These are phyloP conservation scores for Tubosaeta sp. DNA, from an alignment of 768 basidiomycete genomes.

Conservation along the genomic window DNA sequence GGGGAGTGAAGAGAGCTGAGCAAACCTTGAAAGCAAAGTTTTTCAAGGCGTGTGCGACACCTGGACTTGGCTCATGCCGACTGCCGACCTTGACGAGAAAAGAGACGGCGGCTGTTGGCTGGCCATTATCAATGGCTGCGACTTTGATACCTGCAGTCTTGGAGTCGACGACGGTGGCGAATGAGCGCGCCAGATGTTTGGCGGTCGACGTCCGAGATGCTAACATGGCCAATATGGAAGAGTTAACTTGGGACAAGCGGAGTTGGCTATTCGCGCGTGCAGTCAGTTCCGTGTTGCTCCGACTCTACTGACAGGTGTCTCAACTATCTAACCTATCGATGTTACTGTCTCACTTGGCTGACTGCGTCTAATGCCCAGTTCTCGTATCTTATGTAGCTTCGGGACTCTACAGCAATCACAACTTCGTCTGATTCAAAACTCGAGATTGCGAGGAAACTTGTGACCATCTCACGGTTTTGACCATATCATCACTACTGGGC, in stretches of 20 bases:
- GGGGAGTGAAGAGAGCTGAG: neutral
- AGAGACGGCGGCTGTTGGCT: conserved; percentile 82
- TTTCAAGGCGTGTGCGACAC: conserved; percentile 91
- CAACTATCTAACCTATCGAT: conserved; percentile 55
- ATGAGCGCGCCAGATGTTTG: conserved; percentile 61
- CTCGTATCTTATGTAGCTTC: too few relatives aligned
- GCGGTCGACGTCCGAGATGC: conserved; percentile 56
- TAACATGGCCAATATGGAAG: conserved; percentile 39
- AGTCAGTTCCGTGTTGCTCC: conserved; percentile 24
- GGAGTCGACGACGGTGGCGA: conserved; percentile 79
- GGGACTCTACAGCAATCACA: conserved; percentile 55
- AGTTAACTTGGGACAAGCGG: conserved; percentile 14
- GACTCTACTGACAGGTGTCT: conserved; percentile 40
- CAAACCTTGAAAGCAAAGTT: conserved; percentile 98
- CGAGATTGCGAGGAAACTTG: conserved; percentile 42
- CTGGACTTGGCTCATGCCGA: conserved; percentile 82
- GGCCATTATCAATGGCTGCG: conserved; percentile 76
- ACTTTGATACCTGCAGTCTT: conserved; percentile 70
- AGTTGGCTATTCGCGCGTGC: conserved; percentile 17
- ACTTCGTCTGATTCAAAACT: conserved; percentile 67
- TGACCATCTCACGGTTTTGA: too few relatives aligned
- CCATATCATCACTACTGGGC: conserved; percentile 24
- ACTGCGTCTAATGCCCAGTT: too few relatives aligned
- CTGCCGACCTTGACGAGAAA: conserved; percentile 91
- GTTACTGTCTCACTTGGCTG: conserved; percentile 38